Evolutionary conservation across 78 protist genomes (phyloP), one percentile per base, ranked within the genome.

Genomic region (Dictyostelium brefeldianum): DNA sequence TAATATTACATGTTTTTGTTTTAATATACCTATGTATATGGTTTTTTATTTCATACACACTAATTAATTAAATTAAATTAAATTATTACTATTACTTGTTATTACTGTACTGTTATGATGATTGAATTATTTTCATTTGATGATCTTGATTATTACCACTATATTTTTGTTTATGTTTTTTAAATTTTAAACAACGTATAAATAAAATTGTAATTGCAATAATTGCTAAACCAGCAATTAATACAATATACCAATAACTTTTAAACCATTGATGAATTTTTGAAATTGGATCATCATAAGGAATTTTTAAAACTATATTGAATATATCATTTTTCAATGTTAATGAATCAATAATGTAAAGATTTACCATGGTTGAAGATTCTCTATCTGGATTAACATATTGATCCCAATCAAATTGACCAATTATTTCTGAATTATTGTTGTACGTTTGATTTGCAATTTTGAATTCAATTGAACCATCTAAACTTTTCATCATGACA

Each of bases 181-280:
- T 36, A 36, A 36, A 2, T 36, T 36, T 36, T 36, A n/a, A 51
- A 54, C 83, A 78, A 27, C 69, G 50, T 18, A 22, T 3, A 5
- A 78, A 15, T 20, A 36, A 43, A 20, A 54, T 53, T 25, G 53
- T 31, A 7, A 53, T 10, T 27, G 11, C 79, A 4, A 82, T 11
- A 7, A 82, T 9, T 0, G 48, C 80, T 4, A 82, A 18, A 15
- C 77, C 90, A n/a, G 31, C 80, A 4, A 69, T n/a, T 14, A 82
- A 41, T n/a, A 27, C 29, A 31, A 82, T 46, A 22, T 82, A 82
- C 90, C 90, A 82, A 51, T 82, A 80, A 25, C 10, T 10, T 25
- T 70, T 67, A 14, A 64, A 10, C 90, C 90, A 82, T 22, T 48
- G 11, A 20, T 25, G 29, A 69, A 53, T n/a, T 17, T 46, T 41